These are phyloP conservation scores for Podaxis sp. DNA, from an alignment of 768 basidiomycete species.

Conservation along the genomic window DNA sequence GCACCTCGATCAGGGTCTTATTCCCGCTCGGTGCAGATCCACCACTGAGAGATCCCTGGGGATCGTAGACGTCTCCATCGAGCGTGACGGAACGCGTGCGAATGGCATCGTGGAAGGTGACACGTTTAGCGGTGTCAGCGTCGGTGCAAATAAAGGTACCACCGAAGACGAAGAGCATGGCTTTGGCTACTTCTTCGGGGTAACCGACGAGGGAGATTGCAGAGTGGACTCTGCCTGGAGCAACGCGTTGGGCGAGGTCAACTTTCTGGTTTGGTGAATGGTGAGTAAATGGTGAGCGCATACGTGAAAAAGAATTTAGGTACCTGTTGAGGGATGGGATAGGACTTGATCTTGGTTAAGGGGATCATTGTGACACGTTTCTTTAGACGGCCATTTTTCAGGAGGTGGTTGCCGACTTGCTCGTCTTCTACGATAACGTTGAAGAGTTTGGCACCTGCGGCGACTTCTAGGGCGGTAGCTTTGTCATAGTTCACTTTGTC, in stretches of 20 bases:
- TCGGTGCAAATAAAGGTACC: conserved; percentile 92
- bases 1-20: conserved; percentile 78
- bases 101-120: conserved; percentile 76
- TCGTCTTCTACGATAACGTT: conserved; percentile 95
- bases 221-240: conserved; percentile 77
- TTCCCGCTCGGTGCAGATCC: conserved; percentile 80
- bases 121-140: conserved; percentile 78
- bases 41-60: conserved; percentile 90
- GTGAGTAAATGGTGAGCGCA: neutral
- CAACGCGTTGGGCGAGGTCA: conserved; percentile 64
- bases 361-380: conserved; percentile 94
- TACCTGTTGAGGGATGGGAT: conserved; percentile 45
- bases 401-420: conserved; percentile 78
- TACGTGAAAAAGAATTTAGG: conserved; percentile 19
- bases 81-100: conserved; percentile 86
- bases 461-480: conserved; percentile 89
- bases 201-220: conserved; percentile 91
- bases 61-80: conserved; percentile 95
- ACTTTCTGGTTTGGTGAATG: conserved; percentile 60
- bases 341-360: conserved; percentile 83
- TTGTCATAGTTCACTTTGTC: conserved; percentile 68
- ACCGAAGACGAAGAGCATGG: conserved; percentile 93
- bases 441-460: conserved; percentile 86
- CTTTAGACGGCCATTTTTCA: conserved; percentile 72
- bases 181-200: conserved; percentile 75